Evolutionary conservation across 441 rosid genomes (phyloP).

Genomic region (Eugenia klotzschiana): DNA sequence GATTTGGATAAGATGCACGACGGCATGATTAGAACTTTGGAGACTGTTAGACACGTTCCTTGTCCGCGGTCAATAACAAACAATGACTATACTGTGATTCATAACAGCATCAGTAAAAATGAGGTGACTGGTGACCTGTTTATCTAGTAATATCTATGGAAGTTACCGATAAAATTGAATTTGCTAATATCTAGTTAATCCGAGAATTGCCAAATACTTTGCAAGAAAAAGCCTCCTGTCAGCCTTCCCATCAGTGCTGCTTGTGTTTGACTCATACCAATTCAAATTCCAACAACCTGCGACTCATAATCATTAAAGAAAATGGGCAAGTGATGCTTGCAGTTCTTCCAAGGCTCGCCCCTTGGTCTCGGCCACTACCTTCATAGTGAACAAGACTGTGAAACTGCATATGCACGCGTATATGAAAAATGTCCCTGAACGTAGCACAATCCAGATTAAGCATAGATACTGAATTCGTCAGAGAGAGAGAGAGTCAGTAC

Average conservation of each 20-base stretch:
- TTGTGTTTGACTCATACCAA: slow-evolving; percentile 3
- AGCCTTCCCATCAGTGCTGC: neutral
- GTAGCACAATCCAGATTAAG: neutral
- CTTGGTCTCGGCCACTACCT: slow-evolving; percentile 43
- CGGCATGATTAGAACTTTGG: too few relatives aligned
- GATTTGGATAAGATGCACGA: too few relatives aligned
- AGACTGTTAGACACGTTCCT: too few relatives aligned
- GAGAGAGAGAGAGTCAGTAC: slow-evolving; percentile 1
- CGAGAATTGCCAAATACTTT: neutral
- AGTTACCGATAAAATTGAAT: neutral
- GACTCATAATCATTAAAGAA: neutral
- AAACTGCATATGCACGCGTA: slow-evolving; percentile 17
- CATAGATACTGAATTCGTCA: neutral
- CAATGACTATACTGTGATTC: neutral
- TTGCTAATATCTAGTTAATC: neutral
- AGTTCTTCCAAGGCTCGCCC: slow-evolving; percentile 47
- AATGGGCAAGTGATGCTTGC: slow-evolving; percentile 10
- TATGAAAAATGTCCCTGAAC: slow-evolving; percentile 41
- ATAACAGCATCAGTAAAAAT: neutral
- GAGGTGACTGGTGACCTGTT: neutral
- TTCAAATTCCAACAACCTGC: neutral
- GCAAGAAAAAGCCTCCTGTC: neutral
- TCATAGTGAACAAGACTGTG: slow-evolving; percentile 22
- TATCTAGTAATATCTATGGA: neutral
- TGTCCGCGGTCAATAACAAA: neutral